Conservation (phyloP, 2,329 filamentous ascomycete genomes). For the Tolypocladium tundrense region DNA sequence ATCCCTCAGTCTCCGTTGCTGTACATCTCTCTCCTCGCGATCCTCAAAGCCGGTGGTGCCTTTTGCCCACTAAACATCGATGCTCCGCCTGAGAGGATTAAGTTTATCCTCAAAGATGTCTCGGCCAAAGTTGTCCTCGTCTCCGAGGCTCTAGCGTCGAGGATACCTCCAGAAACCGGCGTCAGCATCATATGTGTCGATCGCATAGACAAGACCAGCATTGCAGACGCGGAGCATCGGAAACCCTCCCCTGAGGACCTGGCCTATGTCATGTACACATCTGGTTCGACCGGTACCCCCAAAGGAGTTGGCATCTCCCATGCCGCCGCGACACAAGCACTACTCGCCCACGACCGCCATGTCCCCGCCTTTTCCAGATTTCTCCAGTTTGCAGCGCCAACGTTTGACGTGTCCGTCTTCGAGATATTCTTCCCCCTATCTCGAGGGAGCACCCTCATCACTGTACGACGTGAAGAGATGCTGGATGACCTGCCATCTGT, state of each 20-base stretch:
- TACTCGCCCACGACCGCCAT: constrained; percentile 70
- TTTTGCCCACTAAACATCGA: constrained; percentile 81
- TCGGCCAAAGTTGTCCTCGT: constrained; percentile 59
- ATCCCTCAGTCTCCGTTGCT: constrained; percentile 67
- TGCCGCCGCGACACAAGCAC: constrained; percentile 65
- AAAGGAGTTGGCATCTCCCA: constrained; percentile 84
- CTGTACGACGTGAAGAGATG: constrained; percentile 58
- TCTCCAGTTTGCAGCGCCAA: constrained; percentile 84
- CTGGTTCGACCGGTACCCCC: constrained; percentile 77
- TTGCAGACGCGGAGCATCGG: constrained; percentile 6
- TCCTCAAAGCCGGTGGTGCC: constrained; percentile 71
- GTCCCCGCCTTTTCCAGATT: constrained; percentile 71
- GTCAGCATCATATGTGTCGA: constrained; percentile 26
- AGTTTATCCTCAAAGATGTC: constrained; percentile 74
- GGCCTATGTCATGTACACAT: constrained; percentile 91
- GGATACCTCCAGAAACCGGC: constrained; percentile 21
- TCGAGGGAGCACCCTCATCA: constrained; percentile 62
- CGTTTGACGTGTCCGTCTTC: constrained; percentile 90
- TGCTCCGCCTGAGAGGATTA: constrained; percentile 63
- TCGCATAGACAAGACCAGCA: background rate
- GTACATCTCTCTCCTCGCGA: constrained; percentile 67
- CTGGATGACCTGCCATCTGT: constrained; percentile 63
- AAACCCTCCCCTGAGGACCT: constrained; percentile 31
- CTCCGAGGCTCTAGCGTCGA: constrained; percentile 34
- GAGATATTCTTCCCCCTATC: constrained; percentile 86